phyloP scores from a whole-genome alignment of 2,329 filamentous ascomycete species.

The Phialocephala subalpina region DNA sequence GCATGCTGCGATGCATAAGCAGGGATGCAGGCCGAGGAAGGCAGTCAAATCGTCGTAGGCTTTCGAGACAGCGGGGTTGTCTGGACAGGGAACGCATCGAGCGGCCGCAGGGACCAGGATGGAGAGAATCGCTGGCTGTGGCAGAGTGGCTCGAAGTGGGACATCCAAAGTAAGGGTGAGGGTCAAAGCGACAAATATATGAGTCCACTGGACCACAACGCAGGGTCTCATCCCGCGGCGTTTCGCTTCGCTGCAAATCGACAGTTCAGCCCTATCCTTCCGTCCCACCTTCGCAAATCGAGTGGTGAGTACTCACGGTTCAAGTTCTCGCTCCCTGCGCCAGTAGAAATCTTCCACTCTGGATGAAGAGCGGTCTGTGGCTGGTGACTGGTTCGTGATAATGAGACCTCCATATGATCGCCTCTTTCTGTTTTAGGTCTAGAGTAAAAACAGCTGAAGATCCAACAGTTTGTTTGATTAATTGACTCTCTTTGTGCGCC shows the following conservation, averaged over 20 bases:
- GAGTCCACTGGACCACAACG: background rate
- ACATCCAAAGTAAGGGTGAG: background rate
- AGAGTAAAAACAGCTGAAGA: background rate
- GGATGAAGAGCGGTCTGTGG: background rate
- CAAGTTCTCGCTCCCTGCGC: conserved; percentile 2
- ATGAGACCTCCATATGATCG: background rate
- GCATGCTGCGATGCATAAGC: background rate
- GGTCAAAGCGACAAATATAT: background rate
- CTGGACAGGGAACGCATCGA: conserved; percentile 8
- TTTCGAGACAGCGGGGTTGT: conserved; percentile 5
- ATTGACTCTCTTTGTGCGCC: background rate
- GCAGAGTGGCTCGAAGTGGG: conserved; percentile 9
- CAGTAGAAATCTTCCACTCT: background rate
- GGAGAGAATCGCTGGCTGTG: background rate
- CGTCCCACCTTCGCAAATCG: conserved; percentile 3
- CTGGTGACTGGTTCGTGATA: background rate
- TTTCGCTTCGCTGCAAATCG: conserved; percentile 4
- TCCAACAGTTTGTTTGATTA: background rate
- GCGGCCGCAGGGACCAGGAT: conserved; percentile 8
- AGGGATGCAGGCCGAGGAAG: conserved; percentile 1
- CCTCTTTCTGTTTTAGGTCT: background rate
- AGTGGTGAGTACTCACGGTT: conserved; percentile 5
- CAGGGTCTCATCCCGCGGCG: background rate
- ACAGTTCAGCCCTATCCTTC: conserved; percentile 10
- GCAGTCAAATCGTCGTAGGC: background rate